Conservation (phyloP, 768 basidiomycete genomes). For the Tephrocybe rancida region DNA sequence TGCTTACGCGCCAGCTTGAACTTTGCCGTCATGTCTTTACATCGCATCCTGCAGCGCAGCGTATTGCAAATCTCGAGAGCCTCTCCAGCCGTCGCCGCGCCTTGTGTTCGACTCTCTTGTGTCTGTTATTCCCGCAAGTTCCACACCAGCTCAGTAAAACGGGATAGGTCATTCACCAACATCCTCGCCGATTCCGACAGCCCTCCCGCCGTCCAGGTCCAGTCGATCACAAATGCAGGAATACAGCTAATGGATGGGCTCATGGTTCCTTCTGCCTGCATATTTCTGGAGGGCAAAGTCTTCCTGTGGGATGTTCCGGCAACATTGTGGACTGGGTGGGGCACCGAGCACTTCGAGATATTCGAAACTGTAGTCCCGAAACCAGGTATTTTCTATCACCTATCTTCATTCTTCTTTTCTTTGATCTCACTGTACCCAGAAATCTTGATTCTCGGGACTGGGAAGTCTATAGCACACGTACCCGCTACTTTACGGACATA, state of each 20-base stretch:
- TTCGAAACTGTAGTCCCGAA: slow-evolving; percentile 83
- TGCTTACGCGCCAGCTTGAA: neutral
- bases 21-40: slow-evolving; percentile 12
- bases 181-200: slow-evolving; percentile 72
- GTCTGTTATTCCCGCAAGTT: slow-evolving; percentile 11
- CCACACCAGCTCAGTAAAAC: slow-evolving; percentile 17
- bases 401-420: neutral
- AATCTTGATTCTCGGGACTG: slow-evolving; percentile 89
- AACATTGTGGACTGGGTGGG: slow-evolving; percentile 70
- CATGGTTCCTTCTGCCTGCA: slow-evolving; percentile 71
- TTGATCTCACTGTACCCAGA: slow-evolving; percentile 47
- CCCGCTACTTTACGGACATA: slow-evolving; percentile 69
- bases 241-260: slow-evolving; percentile 81
- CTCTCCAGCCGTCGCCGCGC: neutral
- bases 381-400: slow-evolving; percentile 68
- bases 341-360: slow-evolving; percentile 69
- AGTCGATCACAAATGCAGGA: slow-evolving; percentile 61
- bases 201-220: slow-evolving; percentile 72
- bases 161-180: slow-evolving; percentile 57
- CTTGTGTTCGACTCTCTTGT: neutral
- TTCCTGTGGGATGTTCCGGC: slow-evolving; percentile 89
- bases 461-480: slow-evolving; percentile 66
- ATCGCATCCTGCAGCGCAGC: slow-evolving; percentile 9
- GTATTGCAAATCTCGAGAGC: neutral
- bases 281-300: slow-evolving; percentile 85